Evolutionary conservation across 106 monocot species (phyloP).

Genomic region (Dioscorea alata): DNA sequence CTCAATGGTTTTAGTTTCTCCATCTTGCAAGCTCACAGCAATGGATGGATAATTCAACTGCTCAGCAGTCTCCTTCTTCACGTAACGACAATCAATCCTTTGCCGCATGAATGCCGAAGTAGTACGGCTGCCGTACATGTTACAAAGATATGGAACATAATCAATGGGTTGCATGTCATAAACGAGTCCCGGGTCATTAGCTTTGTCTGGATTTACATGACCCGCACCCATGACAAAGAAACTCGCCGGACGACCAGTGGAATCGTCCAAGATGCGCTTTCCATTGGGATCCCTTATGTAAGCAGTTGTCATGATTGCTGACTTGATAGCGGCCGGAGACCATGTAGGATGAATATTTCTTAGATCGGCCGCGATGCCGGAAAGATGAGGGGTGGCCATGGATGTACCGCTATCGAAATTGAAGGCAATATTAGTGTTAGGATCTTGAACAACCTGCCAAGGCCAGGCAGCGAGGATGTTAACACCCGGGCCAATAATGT

Average conservation of each 20-base stretch:
- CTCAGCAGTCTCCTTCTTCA: background rate
- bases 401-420: conserved; percentile 18
- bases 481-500: conserved; percentile 2
- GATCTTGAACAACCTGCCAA: background rate
- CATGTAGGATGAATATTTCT: background rate
- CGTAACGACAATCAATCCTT: no score
- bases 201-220: conserved; percentile 22
- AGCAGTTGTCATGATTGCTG: conserved; percentile 6
- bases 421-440: conserved; percentile 1
- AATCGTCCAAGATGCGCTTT: background rate
- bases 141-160: conserved; percentile 28
- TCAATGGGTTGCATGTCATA: conserved; percentile 26
- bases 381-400: conserved; percentile 3
- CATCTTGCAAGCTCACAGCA: background rate
- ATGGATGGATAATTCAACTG: background rate
- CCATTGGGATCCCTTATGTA: background rate
- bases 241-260: background rate
- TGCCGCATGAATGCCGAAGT: no score
- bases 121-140: background rate
- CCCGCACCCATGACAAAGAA: conserved; percentile 36
- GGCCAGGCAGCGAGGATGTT: conserved; percentile 7
- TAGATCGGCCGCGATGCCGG: background rate
- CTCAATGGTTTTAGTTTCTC: background rate
- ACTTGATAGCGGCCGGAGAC: background rate
- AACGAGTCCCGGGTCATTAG: conserved; percentile 21